These are phyloP conservation scores for Corylus americana DNA, from an alignment of 306 rosid species.

Conservation along the genomic window DNA sequence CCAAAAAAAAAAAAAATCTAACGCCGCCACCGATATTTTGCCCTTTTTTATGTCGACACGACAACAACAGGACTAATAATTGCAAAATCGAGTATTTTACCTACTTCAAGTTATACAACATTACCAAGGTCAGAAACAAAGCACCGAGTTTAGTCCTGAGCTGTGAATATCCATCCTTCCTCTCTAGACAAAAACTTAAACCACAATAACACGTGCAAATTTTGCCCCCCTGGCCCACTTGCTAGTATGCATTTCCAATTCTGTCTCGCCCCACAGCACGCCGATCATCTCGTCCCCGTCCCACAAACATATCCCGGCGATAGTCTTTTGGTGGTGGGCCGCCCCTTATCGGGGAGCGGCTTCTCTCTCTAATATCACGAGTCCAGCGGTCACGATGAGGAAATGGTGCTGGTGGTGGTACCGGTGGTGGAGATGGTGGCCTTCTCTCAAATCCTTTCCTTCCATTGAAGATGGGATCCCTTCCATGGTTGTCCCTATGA, in stretches of 20 bases:
- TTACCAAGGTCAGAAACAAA: neutral
- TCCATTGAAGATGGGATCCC: constrained; percentile 64
- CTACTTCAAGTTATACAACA: neutral
- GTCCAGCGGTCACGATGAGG: constrained; percentile 59
- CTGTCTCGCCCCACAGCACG: constrained; percentile 66
- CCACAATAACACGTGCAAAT: constrained; percentile 16
- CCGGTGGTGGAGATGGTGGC: constrained; percentile 60
- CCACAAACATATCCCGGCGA: constrained; percentile 50
- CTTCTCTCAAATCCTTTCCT: constrained; percentile 80
- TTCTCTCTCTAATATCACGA: constrained; percentile 72
- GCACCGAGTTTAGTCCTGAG: neutral
- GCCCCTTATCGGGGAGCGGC: constrained; percentile 73
- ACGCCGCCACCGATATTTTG: neutral
- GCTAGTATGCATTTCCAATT: constrained; percentile 65
- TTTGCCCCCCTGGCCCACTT: neutral
- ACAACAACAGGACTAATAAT: neutral
- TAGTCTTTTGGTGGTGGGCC: constrained; percentile 64
- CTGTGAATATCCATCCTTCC: constrained; percentile 2
- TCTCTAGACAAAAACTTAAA: neutral
- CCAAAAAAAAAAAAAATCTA: neutral
- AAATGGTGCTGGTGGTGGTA: constrained; percentile 43
- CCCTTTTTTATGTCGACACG: neutral
- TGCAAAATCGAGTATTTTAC: neutral
- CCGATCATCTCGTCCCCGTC: constrained; percentile 60
- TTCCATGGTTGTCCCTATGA: constrained; percentile 57